These are phyloP conservation scores for Aureobasidium namibiae DNA, from an alignment of 2,329 filamentous ascomycete genomes.

Conservation along the genomic window DNA sequence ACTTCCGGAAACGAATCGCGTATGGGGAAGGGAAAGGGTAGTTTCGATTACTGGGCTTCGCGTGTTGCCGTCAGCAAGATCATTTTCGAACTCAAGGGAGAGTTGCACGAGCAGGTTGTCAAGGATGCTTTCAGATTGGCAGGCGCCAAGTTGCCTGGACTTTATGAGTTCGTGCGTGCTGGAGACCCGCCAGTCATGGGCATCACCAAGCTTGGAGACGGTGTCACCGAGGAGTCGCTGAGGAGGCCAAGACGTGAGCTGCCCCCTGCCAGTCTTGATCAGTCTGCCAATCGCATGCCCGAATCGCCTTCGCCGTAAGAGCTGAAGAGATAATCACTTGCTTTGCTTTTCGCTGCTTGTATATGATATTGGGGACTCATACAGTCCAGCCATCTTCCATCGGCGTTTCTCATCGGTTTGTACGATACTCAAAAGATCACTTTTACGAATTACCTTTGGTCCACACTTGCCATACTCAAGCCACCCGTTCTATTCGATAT, in stretches of 20 bases:
- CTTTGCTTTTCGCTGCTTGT: not conserved
- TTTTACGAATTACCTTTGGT: not conserved
- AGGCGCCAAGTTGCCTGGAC: constrained; percentile 89
- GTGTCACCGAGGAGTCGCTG: constrained; percentile 72
- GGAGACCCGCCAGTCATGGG: constrained; percentile 86
- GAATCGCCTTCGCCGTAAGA: constrained; percentile 1
- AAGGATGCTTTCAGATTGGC: constrained; percentile 89
- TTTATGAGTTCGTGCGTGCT: constrained; percentile 91
- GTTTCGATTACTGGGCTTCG: constrained; percentile 92
- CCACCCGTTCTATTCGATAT: not conserved
- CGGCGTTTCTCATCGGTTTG: not conserved
- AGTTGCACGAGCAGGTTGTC: constrained; percentile 89
- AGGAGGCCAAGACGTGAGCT: constrained; percentile 68
- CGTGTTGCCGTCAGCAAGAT: constrained; percentile 86
- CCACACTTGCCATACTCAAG: not conserved
- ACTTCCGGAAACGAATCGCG: constrained; percentile 91
- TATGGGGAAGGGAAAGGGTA: constrained; percentile 99
- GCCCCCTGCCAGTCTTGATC: constrained; percentile 26
- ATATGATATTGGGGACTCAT: not conserved
- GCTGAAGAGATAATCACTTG: not conserved
- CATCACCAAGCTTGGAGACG: constrained; percentile 76
- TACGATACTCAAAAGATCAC: not conserved
- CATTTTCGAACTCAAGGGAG: constrained; percentile 84
- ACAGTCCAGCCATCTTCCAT: not conserved
- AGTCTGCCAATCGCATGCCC: constrained; percentile 9